Percentiles rank a stretch among this genome's conserved stretches.
These are phyloP conservation scores for Pseudogymnoascus sp. DNA, from an alignment of 2,329 filamentous ascomycete genomes.

Conservation along the genomic window DNA sequence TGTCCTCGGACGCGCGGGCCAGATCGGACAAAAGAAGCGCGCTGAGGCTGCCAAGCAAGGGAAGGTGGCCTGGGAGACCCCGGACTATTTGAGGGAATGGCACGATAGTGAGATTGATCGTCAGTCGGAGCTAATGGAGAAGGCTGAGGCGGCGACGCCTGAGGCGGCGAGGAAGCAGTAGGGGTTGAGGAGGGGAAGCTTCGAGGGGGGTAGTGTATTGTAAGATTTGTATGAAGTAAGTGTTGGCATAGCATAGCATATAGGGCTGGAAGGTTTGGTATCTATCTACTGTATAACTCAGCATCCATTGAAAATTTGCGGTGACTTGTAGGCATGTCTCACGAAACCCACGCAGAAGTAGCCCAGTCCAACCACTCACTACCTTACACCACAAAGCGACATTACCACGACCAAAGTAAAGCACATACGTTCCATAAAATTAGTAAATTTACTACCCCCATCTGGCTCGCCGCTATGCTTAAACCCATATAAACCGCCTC, in stretches of 20 bases:
- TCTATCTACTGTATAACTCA: constrained; percentile 5
- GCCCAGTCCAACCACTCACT: not conserved
- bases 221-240: constrained; percentile 4
- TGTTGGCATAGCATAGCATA: constrained; percentile 5
- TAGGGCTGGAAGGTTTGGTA: not conserved
- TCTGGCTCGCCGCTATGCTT: constrained; percentile 2
- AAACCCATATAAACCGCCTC: not conserved
- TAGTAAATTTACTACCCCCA: constrained; percentile 1
- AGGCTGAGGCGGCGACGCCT: too few species aligned
- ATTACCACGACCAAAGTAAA: not conserved
- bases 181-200: not conserved
- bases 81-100: constrained; percentile 21
- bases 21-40: constrained; percentile 65
- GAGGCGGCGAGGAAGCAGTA: not conserved
- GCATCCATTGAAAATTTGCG: not conserved
- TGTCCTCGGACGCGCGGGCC: constrained; percentile 75
- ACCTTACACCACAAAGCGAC: not conserved
- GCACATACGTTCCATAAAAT: not conserved
- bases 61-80: constrained; percentile 53
- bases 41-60: constrained; percentile 56
- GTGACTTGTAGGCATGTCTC: not conserved
- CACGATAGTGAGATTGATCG: not conserved
- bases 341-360: not conserved
- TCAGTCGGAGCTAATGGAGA: too few species aligned
- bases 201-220: not conserved